phyloP scores from a whole-genome alignment of 2,329 filamentous ascomycete species.

The Sarocladium kiliense region DNA sequence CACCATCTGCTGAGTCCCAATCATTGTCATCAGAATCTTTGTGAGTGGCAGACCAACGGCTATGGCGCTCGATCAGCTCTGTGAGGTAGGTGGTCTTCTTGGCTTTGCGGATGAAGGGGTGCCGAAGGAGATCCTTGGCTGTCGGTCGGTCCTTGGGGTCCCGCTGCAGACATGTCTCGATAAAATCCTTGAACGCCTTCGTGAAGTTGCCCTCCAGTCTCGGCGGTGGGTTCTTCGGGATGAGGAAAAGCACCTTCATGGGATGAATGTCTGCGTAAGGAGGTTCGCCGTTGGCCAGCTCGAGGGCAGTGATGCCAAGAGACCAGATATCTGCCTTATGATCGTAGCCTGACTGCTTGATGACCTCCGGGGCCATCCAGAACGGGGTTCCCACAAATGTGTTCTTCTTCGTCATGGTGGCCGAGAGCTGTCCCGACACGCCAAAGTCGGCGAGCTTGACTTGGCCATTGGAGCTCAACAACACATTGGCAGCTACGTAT shows the following conservation, averaged over 20 bases:
- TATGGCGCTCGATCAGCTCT: conserved; percentile 87
- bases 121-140: conserved; percentile 80
- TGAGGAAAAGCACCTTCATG: conserved; percentile 96
- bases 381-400: conserved; percentile 98
- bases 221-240: conserved; percentile 89
- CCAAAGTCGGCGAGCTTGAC: conserved; percentile 97
- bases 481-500: conserved; percentile 75
- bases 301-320: conserved; percentile 86
- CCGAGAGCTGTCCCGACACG: conserved; percentile 90
- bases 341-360: conserved; percentile 96
- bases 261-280: conserved; percentile 96
- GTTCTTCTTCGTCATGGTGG: conserved; percentile 99
- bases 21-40: conserved; percentile 52
- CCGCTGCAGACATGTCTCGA: conserved; percentile 77
- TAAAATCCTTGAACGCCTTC: conserved; percentile 78
- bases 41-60: conserved; percentile 78
- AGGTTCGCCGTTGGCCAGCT: conserved; percentile 86
- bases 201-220: conserved; percentile 76
- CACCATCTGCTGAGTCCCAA: conserved; percentile 48
- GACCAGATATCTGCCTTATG: conserved; percentile 99
- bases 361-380: conserved; percentile 99
- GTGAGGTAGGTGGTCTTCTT: conserved; percentile 97
- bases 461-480: conserved; percentile 84
- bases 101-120: conserved; percentile 83
- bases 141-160: conserved; percentile 86